Percentiles rank a stretch among this genome's conserved stretches.
Conservation (phyloP, 345 rosid species). For the Dipteronia dyeriana region DNA sequence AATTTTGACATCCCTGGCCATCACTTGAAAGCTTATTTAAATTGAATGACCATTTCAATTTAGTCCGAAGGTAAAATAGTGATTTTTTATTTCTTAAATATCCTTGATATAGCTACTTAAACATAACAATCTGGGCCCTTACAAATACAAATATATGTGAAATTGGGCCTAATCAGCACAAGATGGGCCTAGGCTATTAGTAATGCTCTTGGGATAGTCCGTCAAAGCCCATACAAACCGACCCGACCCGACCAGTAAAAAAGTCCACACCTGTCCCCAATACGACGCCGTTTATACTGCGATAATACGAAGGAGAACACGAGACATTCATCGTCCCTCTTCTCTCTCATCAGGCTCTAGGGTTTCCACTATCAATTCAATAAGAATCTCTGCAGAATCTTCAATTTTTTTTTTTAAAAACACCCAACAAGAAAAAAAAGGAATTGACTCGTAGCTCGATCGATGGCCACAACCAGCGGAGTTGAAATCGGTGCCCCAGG, state of each 20-base stretch:
- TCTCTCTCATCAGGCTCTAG: not conserved
- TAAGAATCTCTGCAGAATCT: not conserved
- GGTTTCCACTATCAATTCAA: not conserved
- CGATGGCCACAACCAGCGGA: constrained; percentile 21
- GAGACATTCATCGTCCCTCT: not conserved
- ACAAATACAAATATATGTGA: too few species aligned
- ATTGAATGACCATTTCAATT: too few species aligned
- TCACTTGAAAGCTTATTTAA: too few species aligned
- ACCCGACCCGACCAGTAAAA: not conserved
- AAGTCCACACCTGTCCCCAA: not conserved
- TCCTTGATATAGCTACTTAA: too few species aligned
- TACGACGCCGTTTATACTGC: not conserved
- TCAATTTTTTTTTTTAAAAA: not conserved
- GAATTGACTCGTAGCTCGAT: not conserved
- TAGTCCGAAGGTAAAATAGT: too few species aligned
- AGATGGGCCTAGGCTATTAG: too few species aligned
- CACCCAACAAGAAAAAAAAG: not conserved
- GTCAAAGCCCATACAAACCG: too few species aligned
- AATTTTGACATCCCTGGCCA: too few species aligned
- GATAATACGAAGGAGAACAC: not conserved
- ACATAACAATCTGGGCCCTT: too few species aligned
- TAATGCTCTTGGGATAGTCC: not conserved
- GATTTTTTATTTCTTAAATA: too few species aligned
- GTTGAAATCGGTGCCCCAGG: constrained; percentile 9
- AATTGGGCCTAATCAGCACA: too few species aligned